Evolutionary conservation across 2,329 filamentous ascomycete species (phyloP).

Genomic region (Diplodia scrobiculata): DNA sequence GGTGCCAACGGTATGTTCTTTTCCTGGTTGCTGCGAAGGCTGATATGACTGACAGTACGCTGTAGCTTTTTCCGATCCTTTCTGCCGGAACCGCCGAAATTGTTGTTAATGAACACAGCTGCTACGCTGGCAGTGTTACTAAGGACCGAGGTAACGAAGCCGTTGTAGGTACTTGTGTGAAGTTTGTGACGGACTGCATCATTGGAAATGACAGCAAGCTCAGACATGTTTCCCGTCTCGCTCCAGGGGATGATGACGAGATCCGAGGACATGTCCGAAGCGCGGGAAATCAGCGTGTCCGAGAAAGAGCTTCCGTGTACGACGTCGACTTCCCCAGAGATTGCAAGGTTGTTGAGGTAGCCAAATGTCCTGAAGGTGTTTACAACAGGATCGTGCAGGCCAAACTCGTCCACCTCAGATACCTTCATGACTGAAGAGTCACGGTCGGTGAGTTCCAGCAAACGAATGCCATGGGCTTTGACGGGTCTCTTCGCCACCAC

Average conservation of each 20-base stretch:
- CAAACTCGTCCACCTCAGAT: conserved; percentile 73
- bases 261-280: conserved; percentile 57
- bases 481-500: conserved; percentile 54
- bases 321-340: conserved; percentile 78
- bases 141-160: conserved; percentile 72
- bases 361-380: conserved; percentile 90
- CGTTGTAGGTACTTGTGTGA: conserved; percentile 64
- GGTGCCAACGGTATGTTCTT: conserved; percentile 55
- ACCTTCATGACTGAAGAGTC: conserved; percentile 95
- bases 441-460: conserved; percentile 86
- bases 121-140: conserved; percentile 66
- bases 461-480: conserved; percentile 79
- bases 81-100: conserved; percentile 56
- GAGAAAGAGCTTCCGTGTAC: conserved; percentile 77
- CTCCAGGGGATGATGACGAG: conserved; percentile 87
- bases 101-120: conserved; percentile 78
- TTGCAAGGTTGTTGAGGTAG: conserved; percentile 77
- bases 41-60: conserved; percentile 30
- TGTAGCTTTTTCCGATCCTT: conserved; percentile 33
- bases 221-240: conserved; percentile 73
- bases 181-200: conserved; percentile 63
- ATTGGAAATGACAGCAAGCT: conserved; percentile 57
- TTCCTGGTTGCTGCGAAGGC: conserved; percentile 60
- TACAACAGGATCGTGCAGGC: conserved; percentile 72
- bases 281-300: conserved; percentile 71